Evolutionary conservation across 148 eudicot species (phyloP).

Genomic region (Rhododendron ovatum): DNA sequence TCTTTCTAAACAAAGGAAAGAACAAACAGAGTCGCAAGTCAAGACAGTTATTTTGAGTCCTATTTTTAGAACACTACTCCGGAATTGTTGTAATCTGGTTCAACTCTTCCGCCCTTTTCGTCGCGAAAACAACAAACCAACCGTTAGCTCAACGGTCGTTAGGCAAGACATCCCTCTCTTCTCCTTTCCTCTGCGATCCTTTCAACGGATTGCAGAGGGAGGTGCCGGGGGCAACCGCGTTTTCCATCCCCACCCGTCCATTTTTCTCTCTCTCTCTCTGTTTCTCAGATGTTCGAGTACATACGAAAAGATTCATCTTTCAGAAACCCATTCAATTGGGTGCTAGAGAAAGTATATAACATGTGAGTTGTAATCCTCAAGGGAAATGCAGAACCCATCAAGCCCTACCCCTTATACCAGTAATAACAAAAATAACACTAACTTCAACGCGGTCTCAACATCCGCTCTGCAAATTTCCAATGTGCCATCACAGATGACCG

Average conservation of each 20-base stretch:
- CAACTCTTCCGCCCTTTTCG: neutral
- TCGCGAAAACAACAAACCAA: neutral
- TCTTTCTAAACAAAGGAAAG: neutral
- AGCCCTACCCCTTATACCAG: neutral
- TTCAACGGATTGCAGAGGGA: neutral
- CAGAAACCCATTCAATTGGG: neutral
- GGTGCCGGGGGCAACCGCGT: neutral
- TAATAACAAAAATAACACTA: neutral
- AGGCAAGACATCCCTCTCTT: neutral
- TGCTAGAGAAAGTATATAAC: neutral
- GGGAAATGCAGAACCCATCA: neutral
- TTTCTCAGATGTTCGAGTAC: neutral
- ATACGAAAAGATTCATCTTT: neutral
- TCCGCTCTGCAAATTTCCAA: neutral
- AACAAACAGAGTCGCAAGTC: neutral
- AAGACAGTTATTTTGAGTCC: neutral
- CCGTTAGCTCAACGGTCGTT: neutral
- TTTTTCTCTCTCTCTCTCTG: neutral
- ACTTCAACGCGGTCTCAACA: neutral
- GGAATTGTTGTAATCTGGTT: neutral
- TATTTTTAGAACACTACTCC: neutral
- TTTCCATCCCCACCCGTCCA: neutral
- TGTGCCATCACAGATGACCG: neutral
- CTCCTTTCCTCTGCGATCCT: neutral
- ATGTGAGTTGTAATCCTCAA: neutral